Percentiles rank a stretch among this genome's conserved stretches.
Conservation (phyloP, 768 basidiomycete genomes). For the Pleurotus cornucopiae region DNA sequence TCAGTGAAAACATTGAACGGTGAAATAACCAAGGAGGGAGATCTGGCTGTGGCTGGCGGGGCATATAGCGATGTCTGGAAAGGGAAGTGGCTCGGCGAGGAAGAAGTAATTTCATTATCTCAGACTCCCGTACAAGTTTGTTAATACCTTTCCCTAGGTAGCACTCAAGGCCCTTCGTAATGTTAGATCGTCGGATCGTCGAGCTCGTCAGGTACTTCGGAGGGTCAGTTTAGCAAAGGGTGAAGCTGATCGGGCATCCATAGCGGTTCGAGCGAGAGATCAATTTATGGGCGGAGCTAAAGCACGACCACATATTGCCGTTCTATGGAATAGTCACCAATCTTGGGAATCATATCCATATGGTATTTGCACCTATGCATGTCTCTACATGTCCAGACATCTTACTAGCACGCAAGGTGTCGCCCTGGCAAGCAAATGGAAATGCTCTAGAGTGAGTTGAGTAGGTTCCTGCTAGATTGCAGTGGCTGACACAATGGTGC, state of each 20-base stretch:
- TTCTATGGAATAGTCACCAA: slow-evolving; percentile 56
- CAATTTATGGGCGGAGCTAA: slow-evolving; percentile 45
- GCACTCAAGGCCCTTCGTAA: slow-evolving; percentile 53
- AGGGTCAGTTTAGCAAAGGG: too few relatives aligned
- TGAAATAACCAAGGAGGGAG: slow-evolving; percentile 38
- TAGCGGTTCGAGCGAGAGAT: slow-evolving; percentile 60
- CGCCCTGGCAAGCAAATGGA: slow-evolving; percentile 59
- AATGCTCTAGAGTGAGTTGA: slow-evolving; percentile 45
- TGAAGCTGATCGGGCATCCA: too few relatives aligned
- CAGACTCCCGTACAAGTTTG: neutral
- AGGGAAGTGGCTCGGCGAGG: slow-evolving; percentile 51
- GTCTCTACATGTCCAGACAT: neutral
- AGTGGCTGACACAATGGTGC: neutral
- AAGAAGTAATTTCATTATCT: slow-evolving; percentile 33
- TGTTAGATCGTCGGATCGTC: slow-evolving; percentile 38
- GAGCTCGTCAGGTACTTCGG: slow-evolving; percentile 35
- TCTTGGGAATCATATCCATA: slow-evolving; percentile 45
- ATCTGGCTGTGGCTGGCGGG: slow-evolving; percentile 44
- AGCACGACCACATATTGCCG: slow-evolving; percentile 48
- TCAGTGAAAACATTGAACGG: slow-evolving; percentile 48
- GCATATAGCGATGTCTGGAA: slow-evolving; percentile 51
- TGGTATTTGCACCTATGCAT: slow-evolving; percentile 24
- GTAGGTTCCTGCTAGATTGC: neutral
- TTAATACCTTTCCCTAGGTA: slow-evolving; percentile 32
- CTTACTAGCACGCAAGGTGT: slow-evolving; percentile 35